phyloP scores from a whole-genome alignment of 2,329 filamentous ascomycete species.

The Emmonsia crescens region DNA sequence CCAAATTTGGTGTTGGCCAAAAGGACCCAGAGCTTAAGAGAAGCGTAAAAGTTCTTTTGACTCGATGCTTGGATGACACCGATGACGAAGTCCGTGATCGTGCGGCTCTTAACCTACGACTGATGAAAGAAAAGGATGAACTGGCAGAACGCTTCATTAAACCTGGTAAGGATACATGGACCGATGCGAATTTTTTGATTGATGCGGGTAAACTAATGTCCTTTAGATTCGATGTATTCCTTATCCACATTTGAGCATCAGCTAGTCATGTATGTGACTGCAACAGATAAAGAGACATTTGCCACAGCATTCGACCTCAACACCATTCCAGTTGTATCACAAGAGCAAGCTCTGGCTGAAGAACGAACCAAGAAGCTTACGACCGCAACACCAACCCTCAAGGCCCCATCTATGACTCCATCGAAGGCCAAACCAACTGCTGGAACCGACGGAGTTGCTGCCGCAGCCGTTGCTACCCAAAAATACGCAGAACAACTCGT shows the following conservation, averaged over 20 bases:
- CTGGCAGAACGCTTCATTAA: constrained; percentile 81
- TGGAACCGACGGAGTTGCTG: constrained; percentile 63
- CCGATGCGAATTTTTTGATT: neutral
- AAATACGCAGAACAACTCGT: constrained; percentile 81
- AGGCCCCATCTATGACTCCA: constrained; percentile 73
- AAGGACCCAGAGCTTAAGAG: constrained; percentile 95
- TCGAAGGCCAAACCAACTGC: constrained; percentile 57
- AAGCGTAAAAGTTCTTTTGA: constrained; percentile 85
- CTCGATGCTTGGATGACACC: constrained; percentile 86
- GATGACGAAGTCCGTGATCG: constrained; percentile 97
- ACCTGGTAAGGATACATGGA: constrained; percentile 55
- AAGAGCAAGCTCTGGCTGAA: constrained; percentile 91
- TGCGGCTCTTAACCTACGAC: constrained; percentile 77
- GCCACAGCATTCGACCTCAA: constrained; percentile 78
- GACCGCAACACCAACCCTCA: constrained; percentile 81
- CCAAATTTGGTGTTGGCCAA: constrained; percentile 95
- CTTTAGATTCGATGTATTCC: constrained; percentile 81
- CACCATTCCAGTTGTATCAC: constrained; percentile 82
- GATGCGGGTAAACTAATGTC: constrained; percentile 1
- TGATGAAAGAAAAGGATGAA: constrained; percentile 88
- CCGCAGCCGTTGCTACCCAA: constrained; percentile 69
- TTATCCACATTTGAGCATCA: constrained; percentile 93
- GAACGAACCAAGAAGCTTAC: constrained; percentile 97
- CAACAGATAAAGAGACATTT: constrained; percentile 78
- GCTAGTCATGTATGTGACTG: constrained; percentile 93